Evolutionary conservation across 805 yeast species (phyloP), one percentile per base, ranked within the genome.

Genomic region (Candida suzukii): DNA sequence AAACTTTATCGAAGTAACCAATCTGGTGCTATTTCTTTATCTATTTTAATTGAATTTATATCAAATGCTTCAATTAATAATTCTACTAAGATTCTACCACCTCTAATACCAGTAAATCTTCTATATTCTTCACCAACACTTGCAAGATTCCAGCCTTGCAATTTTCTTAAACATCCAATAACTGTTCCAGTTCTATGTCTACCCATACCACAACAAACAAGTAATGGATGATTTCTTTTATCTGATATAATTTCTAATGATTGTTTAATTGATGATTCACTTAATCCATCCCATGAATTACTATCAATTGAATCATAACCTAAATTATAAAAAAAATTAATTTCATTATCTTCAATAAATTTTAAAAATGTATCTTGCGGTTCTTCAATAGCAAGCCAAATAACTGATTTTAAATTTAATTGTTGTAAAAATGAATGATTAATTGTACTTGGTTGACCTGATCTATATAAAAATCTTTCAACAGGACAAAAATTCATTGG

Each of bases 121-220:
- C 98, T 72, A 57, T 91, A 91, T 58, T 91, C 99, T 59, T 91
- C 99, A 42, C 88, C 78, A 1, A 91, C 93, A 58, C 84, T 67
- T 11, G 98, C 96, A 57, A 91, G 66, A 55, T 95, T 93, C 99
- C 99, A 91, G n/a, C 95, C 91, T 70, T 93, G 97, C 17, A 93
- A 66, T 45, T 96, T 73, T 47, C 99, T 68, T 37, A 91, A 66
- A 60, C 99, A 91, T 1, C 99, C 99, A 45, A 93, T 78, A 3
- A 93, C 96, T 0, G 98, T 90, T 1, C 99, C 99, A 0, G 98
- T 90, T 49, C 99, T 71, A 61, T 91, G 99, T 50, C 99, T 70
- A 0, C 99, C 99, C 99, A 93, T 93, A 13, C 97, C 96, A 54
- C 98, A 93, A 60, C 98, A 93, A 4, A 90, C 90, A 39, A 93